Base-by-base conservation (phyloP, 345 rosid genomes). In the Dipteronia dyeriana region DNA sequence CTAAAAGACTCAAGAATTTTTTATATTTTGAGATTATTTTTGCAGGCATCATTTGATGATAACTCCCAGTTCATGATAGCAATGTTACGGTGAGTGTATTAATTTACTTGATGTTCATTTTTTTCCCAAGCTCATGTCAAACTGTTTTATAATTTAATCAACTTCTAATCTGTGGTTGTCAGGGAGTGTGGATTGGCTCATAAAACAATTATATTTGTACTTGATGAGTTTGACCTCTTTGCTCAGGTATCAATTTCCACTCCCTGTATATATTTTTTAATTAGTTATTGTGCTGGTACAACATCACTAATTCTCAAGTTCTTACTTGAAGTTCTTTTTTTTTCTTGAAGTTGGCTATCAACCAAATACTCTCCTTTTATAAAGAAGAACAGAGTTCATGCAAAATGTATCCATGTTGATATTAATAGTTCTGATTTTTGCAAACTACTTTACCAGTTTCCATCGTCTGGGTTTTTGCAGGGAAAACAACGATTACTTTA, bases 181-280 rank as follows among this genome's bases (percentile, higher is more conserved):
- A 96, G 99, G 91, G 97, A 94, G 83, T 96, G 98, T 84, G 98
- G 98, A 79, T 82, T 94, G 76, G 95, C 98, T 9, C 98, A 96
- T 86, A 96, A 91, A 84, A 96, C 99, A 25, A 82, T 94, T 43
- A 86, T 90, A 74, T 96, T 96, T 83, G 88, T 85, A 78, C 92
- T 96, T 79, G 90, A 92, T 80, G 98, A 96, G 81, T 96, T 96
- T 83, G 98, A 96, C 82, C 86, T 84, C 83, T 95, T 95, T 85
- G 92, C 95, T 74, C 99, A 92, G 98, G 99, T 90, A 87, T 88
- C 79, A 80, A 43, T 64, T 68, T 59, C 65, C 62, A 63, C 16
- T 68, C 22, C 68, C 64, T 25, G 43, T 79, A 53, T 59, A 53
- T 19, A 7, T 34, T 74, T 23, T 66, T 47, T 26, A 71, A 47